Conservation (phyloP, 1,284 basidiomycete genomes). For the Cutaneotrichosporon cavernicola region DNA sequence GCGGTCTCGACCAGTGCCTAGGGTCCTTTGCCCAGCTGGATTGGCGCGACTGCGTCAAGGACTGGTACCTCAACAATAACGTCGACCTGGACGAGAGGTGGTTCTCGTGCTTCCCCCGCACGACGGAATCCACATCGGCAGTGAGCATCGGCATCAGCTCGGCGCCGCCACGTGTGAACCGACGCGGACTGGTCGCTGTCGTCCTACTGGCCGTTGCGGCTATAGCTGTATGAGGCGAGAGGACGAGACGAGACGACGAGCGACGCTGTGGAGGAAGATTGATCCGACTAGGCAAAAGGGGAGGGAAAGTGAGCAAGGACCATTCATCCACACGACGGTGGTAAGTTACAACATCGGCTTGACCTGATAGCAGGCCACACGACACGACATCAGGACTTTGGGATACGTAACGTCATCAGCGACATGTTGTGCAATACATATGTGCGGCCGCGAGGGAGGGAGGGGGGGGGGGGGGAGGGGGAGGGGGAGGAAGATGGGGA, state of each 20-base stretch:
- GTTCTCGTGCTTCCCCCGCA: conserved; percentile 1
- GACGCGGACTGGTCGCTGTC: background rate
- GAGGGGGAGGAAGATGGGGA: too few relatives aligned
- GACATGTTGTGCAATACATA: background rate
- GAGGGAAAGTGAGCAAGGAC: background rate
- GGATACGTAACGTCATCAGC: background rate
- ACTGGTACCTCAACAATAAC: conserved; percentile 1
- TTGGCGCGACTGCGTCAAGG: conserved; percentile 7
- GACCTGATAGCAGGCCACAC: background rate
- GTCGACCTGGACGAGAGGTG: background rate
- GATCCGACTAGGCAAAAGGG: background rate
- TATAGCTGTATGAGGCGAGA: background rate
- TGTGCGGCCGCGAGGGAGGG: too few relatives aligned
- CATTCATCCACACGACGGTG: background rate
- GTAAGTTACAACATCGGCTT: background rate
- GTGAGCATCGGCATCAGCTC: background rate
- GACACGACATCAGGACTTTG: background rate
- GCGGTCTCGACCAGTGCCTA: conserved; percentile 5
- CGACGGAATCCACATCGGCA: background rate
- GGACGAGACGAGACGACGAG: background rate
- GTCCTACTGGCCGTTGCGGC: background rate
- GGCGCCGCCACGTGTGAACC: background rate
- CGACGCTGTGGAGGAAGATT: background rate
- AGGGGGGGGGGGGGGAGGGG: too few relatives aligned
- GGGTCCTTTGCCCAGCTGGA: background rate